Evolutionary conservation across 352 stramenopile genomes (phyloP), one percentile per base, ranked within the genome.

Genomic region (Globisporangium canariense): DNA sequence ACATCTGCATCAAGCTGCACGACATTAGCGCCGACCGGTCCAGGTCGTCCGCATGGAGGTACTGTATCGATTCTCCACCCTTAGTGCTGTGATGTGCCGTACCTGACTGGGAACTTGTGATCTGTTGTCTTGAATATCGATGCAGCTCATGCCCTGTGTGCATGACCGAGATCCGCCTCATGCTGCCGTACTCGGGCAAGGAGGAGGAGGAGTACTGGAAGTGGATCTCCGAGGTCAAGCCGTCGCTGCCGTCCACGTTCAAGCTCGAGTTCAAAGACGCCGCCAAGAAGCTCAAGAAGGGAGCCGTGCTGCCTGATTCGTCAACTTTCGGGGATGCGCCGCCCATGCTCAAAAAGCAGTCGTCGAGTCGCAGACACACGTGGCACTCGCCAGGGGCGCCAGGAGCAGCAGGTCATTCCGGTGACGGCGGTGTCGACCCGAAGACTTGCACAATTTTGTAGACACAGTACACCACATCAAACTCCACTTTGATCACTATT

Each of bases 161-260:
- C 36, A 82, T 82, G 71, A 41, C 62, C 16, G 75, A 89, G 8
- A 88, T 91, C 20, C 75, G 68, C 34, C 60, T 89, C n/a, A 85
- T 91, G 55, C 63, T 91, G 16, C 70, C 77, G 13, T 64, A 81
- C 47, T 76, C 73, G 10, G 80, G 77, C 1, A 69, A 80, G 10
- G 83, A 89, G 54, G 79, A 87, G 43, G 66, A 86, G 3, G 60
- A 78, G 32, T 91, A 89, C 64, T 91, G 83, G 80, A 67, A 71
- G 47, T 89, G 79, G 82, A 77, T 77, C 13, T 50, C 78, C 2
- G 74, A 91, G 34, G 69, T 83, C 16, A 74, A 78, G 41, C 79
- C 80, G 30, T 53, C 40, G 9, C 67, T 91, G 3, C 72, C 83
- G 2, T 20, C 46, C 0, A 47, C 75, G 3, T 90, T 90, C 57